phyloP scores from a whole-genome alignment of 1,284 basidiomycete species.

The Ustilago curta region DNA sequence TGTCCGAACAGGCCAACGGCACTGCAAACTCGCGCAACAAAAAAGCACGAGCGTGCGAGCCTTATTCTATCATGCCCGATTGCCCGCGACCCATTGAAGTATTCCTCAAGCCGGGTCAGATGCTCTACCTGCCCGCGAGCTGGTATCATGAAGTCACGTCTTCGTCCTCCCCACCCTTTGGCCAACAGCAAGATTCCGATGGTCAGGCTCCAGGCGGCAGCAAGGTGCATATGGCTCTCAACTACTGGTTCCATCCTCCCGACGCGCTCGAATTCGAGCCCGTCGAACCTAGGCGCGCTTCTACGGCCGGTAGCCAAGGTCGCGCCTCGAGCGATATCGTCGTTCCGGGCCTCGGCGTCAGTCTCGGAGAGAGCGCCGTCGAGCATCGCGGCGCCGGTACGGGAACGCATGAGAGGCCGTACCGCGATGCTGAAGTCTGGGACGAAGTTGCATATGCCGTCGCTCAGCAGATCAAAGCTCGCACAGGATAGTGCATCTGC shows the following conservation, averaged over 20 bases:
- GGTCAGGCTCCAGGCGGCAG: constrained; percentile 3
- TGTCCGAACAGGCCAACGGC: constrained; percentile 8
- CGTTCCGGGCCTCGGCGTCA: constrained; percentile 30
- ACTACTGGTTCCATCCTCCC: constrained; percentile 69
- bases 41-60: constrained; percentile 17
- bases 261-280: constrained; percentile 51
- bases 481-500: constrained; percentile 16
- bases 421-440: constrained; percentile 65
- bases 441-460: constrained; percentile 50
- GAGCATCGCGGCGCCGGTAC: constrained; percentile 29
- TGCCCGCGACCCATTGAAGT: constrained; percentile 65
- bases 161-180: constrained; percentile 29
- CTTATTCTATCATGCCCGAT: constrained; percentile 19
- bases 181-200: constrained; percentile 1
- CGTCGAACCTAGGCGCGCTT: constrained; percentile 16
- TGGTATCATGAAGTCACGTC: constrained; percentile 69
- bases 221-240: constrained; percentile 67
- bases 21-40: neutral
- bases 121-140: constrained; percentile 68
- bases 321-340: constrained; percentile 19
- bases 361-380: constrained; percentile 28
- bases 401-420: constrained; percentile 45
- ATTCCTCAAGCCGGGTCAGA: constrained; percentile 62
- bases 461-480: constrained; percentile 24
- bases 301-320: constrained; percentile 3